Base-by-base conservation (phyloP, 2,329 filamentous ascomycete genomes). In the Ambrosiella beaveri region DNA sequence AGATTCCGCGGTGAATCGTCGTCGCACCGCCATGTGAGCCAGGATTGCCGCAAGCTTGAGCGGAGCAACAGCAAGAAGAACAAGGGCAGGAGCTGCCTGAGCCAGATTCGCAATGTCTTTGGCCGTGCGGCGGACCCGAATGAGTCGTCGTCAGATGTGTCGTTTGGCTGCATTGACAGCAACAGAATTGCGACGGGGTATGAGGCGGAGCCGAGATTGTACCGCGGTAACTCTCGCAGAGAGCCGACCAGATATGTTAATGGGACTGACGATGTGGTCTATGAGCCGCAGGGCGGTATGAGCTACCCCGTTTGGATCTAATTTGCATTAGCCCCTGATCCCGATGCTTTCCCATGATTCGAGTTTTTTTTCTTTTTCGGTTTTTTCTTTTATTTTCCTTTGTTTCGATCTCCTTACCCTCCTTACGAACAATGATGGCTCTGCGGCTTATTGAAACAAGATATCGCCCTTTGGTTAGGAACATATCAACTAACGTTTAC, bases 151-250 rank as follows among this genome's bases (percentile, higher is more conserved):
- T 58, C 57, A 15, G 40, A 58, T 36, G 4, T 55, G n/a, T 61
- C 59, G 2, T 61, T 61, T 56, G 52, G 55, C 3, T 61, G 59
- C 40, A 27, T 61, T 17, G 59, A 61, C n/a, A 61, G 59, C 15
- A 53, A 58, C 56, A 56, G 36, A 11, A 58, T 61, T 39, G 49
- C 35, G 3, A 35, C 27, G 3, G 58, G 58, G 15, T 13, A 36
- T 3, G 35, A 57, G 49, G 47, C 58, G 6, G 35, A 45, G 7
- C 39, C 49, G 3, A 11, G 15, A 12, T 35, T 57, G 8, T 60
- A 57, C 36, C 15, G 39, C 6, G 8, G 19, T n/a, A 19, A 19
- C 15, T 12, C 35, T 7, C 11, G 0, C 36, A 38, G 27, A 4
- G n/a, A 39, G 40, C 17, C 11, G 27, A 17, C 49, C 9, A 13